Percentiles rank a stretch among this genome's conserved stretches.
Evolutionary conservation across 192 early-diverging fungal genomes (phyloP).

Genomic region (Backusella tuberculispora): DNA sequence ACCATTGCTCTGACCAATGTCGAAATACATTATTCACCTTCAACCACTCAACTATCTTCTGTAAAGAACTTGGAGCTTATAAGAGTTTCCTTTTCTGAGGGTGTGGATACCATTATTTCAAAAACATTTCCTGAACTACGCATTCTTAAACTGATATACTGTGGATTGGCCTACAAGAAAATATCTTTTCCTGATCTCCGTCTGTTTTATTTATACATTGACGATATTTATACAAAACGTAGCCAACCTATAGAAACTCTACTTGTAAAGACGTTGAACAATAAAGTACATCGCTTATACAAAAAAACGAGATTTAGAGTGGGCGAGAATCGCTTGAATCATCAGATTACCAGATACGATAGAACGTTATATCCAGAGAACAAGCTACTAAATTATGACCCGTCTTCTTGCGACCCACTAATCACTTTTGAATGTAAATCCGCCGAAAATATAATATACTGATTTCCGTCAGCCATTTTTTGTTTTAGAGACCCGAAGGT

Average conservation of each 20-base stretch:
- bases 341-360: background rate
- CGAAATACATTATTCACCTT: background rate
- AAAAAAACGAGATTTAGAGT: background rate
- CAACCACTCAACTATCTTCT: background rate
- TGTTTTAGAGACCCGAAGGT: no score
- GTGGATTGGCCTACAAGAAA: background rate
- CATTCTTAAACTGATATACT: background rate
- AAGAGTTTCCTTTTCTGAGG: background rate
- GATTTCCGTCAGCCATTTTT: background rate
- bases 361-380: background rate
- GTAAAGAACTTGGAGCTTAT: background rate
- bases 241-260: background rate
- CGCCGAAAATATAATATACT: background rate
- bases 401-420: background rate
- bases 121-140: background rate
- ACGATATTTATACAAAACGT: background rate
- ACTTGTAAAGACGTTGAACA: background rate
- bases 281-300: background rate
- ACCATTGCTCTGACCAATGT: background rate
- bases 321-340: background rate
- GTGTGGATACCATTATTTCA: background rate
- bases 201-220: background rate
- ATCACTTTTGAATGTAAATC: background rate
- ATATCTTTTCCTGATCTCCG: background rate
- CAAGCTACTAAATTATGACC: background rate